Evolutionary conservation across 2,329 filamentous ascomycete species (phyloP), one percentile per base, ranked within the genome.

Genomic region (Alternaria panax): DNA sequence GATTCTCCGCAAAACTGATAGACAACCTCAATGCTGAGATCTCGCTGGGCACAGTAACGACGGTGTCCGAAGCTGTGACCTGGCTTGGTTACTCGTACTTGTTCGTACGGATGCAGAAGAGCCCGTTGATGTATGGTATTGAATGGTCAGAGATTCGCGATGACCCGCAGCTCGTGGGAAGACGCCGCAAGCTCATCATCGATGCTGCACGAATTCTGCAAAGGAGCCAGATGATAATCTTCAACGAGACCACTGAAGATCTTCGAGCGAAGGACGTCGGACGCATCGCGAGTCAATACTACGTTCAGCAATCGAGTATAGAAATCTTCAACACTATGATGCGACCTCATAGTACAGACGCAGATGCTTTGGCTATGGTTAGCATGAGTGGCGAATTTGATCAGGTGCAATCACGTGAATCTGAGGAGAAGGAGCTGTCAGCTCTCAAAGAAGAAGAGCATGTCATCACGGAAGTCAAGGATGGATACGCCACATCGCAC

Each of bases 1-100:
- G 89, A 59, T 97, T 99, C 74, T 97, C 93, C 1, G 86, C 91
- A 30, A 96, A 96, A 78, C 83, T 99, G 11, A 93, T 99, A 2
- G 95, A 99, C 77, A 99, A 99, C 66, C 80, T 99, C 59, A 99
- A 99, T 67, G 95, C 95, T 0, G 95, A 99, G 75, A 93, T 99
- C 64, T 87, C 93, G 0, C 80, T 99, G 8, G 95, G 95, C 1
- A 99, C 96, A 0, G 96, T 99, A 18, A 98, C 94, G 0, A 97
- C 94, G 1, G 91, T 99, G 2, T 84, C 90, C 2, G 96, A 99
- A 80, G 95, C 92, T 0, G 93, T 97, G 1, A 92, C 96, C 66
- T 99, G 95, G 95, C 90, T 99, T 30, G 94, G 96, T 14, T 99
- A 99, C 76, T 97, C 94, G 0, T 99, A 98, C 73, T 84, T 99